These are phyloP conservation scores for Vachellia pachyceras DNA, from an alignment of 306 rosid species.

Conservation along the genomic window DNA sequence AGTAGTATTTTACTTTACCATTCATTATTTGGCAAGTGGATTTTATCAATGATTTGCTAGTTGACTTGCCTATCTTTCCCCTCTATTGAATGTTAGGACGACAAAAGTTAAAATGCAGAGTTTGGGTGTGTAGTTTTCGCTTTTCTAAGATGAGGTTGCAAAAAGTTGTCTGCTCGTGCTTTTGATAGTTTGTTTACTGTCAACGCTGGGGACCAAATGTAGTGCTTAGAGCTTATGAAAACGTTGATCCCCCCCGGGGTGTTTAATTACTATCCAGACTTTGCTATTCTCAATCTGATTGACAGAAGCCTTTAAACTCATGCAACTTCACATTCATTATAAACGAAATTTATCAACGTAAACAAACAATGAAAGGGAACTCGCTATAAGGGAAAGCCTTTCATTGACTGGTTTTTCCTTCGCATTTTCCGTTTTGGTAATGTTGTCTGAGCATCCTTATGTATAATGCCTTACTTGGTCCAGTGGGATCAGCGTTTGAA, in stretches of 20 bases:
- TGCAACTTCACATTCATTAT: neutral
- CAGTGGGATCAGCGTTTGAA: neutral
- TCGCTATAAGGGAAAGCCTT: slow-evolving; percentile 16
- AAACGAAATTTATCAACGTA: neutral
- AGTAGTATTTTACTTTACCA: neutral
- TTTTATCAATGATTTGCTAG: neutral
- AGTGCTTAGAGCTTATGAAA: neutral
- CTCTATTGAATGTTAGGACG: neutral
- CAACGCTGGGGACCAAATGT: too few relatives aligned
- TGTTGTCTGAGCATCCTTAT: slow-evolving; percentile 5
- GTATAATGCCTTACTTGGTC: slow-evolving; percentile 4
- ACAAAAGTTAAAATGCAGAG: slow-evolving; percentile 9
- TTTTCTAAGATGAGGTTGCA: slow-evolving; percentile 5
- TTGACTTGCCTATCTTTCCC: too few relatives aligned
- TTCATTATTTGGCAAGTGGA: neutral
- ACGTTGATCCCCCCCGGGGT: neutral
- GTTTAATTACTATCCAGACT: neutral
- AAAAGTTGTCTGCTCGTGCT: neutral
- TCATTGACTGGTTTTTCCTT: neutral
- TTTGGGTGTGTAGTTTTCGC: neutral
- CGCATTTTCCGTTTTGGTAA: neutral
- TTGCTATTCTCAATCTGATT: slow-evolving; percentile 1
- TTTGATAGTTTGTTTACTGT: neutral
- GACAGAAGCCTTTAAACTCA: neutral
- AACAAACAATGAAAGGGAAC: neutral